Evolutionary conservation across 768 basidiomycete species (phyloP), one percentile per base, ranked within the genome.

Genomic region (Saitozyma sp.): DNA sequence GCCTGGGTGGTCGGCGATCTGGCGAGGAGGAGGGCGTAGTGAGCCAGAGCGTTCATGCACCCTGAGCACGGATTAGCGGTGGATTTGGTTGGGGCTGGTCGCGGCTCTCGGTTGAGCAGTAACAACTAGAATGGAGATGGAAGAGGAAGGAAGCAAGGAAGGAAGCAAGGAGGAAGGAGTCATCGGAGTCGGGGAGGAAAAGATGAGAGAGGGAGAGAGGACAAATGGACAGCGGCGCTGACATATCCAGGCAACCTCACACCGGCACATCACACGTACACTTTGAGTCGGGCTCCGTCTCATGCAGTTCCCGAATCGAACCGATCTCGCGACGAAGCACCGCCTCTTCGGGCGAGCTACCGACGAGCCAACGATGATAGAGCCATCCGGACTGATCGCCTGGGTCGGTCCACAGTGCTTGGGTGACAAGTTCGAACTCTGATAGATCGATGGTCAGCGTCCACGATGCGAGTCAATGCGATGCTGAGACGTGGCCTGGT

Each of bases 311-410:
- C 68, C 88, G 83, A 55, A 97, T 92, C 6, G 86, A 83, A 3
- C 72, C 69, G 29, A 98, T 89, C 78, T 99, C 95, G 16, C 88
- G 83, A 49, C 84, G 81, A 29, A 29, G 29, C 13, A 99, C 78
- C 4, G 78, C 75, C 59, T 82, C 81, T 59, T 87, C 83, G 2
- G 87, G 83, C 8, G 88, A 92, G 90, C 59, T 61, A 8, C 91
- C 92, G 56, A 97, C 85, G 2, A 99, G 83, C 93, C 95, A 98
- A n/a, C 93, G 86, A 73, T 98, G 96, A 78, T 98, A 99, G 61
- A 99, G 86, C 96, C 96, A 99, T 0, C 91, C 92, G 63, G 91
- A 92, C 78, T 98, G 95, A 78, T 98, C 95, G 50, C 87, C 86
- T 4, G 96, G 96, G 73, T 97, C 94, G 0, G 94, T 96, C 80